Conservation (phyloP, 1,284 basidiomycete species). For the Melampsora larici-populina region DNA sequence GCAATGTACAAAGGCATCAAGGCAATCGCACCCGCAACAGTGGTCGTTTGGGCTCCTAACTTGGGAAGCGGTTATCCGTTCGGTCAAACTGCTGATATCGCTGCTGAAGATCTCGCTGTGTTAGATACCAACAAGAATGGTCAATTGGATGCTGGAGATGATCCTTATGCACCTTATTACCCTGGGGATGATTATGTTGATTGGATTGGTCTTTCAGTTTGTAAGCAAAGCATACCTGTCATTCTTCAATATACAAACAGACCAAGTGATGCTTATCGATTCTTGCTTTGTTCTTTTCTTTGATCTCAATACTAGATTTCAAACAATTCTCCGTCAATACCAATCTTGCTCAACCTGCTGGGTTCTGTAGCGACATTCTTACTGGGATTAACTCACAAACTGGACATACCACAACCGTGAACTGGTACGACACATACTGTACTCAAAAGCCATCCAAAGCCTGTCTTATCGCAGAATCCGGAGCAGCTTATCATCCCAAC, state of each 20-base stretch:
- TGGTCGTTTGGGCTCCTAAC: conserved; percentile 53
- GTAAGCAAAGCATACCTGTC: no score
- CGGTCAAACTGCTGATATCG: conserved; percentile 10
- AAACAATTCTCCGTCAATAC: conserved; percentile 27
- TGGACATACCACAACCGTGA: background rate
- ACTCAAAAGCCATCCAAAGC: conserved; percentile 22
- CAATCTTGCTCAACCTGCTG: conserved; percentile 31
- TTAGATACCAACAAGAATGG: conserved; percentile 51
- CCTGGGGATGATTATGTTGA: conserved; percentile 52
- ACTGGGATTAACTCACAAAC: conserved; percentile 21
- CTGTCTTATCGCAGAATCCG: conserved; percentile 48
- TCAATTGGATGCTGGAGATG: conserved; percentile 47
- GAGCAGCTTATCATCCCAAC: conserved; percentile 50
- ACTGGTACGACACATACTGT: conserved; percentile 31
- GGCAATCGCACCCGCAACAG: conserved; percentile 48
- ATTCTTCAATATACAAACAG: no score
- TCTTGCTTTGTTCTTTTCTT: background rate
- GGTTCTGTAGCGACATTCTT: conserved; percentile 28
- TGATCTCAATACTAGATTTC: conserved; percentile 8
- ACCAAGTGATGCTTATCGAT: no score
- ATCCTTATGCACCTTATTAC: conserved; percentile 50
- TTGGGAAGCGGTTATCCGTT: conserved; percentile 50
- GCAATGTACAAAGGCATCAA: conserved; percentile 50
- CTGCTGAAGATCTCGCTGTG: conserved; percentile 46
- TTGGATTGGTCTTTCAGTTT: conserved; percentile 51